Evolutionary conservation across 768 basidiomycete species (phyloP).

Genomic region (Boletus vermiculosoides): DNA sequence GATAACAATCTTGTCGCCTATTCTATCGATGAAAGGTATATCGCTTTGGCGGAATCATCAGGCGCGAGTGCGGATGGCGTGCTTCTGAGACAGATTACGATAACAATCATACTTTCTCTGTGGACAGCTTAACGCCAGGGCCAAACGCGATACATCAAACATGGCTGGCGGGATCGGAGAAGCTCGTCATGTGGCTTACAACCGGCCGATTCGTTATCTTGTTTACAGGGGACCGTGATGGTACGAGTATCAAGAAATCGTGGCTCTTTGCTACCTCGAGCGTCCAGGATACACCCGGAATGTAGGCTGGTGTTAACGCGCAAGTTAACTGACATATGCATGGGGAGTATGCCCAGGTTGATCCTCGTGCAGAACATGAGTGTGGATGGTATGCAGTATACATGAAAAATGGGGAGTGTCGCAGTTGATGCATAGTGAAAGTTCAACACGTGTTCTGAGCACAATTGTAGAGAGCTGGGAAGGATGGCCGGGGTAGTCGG

Average conservation of each 20-base stretch:
- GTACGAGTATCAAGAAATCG: background rate
- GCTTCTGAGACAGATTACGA: background rate
- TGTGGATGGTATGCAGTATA: background rate
- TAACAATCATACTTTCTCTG: background rate
- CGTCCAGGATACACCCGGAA: background rate
- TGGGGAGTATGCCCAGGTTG: background rate
- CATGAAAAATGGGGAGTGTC: background rate
- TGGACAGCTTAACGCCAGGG: background rate
- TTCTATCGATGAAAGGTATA: background rate
- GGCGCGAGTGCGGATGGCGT: background rate
- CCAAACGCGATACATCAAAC: no score
- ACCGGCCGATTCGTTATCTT: background rate
- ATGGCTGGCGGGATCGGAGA: background rate
- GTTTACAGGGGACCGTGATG: background rate
- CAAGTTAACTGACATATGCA: no score
- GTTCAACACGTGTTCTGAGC: background rate
- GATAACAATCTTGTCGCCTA: background rate
- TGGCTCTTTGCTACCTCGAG: background rate
- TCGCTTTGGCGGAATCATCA: background rate
- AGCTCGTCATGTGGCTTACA: background rate
- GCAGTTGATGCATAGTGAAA: background rate
- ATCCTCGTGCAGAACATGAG: background rate
- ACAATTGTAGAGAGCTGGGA: no score
- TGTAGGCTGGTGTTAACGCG: background rate
- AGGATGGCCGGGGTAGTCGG: no score